Percentiles rank a stretch among this genome's conserved stretches.
Evolutionary conservation across 331 rosid species (phyloP).

Genomic region (Pyrus hybrid): DNA sequence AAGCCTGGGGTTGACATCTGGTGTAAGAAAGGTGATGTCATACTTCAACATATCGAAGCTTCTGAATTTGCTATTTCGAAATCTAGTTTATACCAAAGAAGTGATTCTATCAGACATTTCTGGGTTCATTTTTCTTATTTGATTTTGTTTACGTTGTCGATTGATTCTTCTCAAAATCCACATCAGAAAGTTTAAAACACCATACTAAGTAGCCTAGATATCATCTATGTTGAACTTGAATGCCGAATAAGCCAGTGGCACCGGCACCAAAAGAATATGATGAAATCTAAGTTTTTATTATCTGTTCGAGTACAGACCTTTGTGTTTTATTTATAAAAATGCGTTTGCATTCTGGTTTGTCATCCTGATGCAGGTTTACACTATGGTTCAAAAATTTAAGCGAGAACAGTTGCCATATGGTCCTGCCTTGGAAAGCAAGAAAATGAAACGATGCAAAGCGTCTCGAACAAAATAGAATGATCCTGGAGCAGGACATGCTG

Average conservation of each 20-base stretch:
- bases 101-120: no score
- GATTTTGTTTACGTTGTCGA: background rate
- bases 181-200: background rate
- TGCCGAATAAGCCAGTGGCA: background rate
- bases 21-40: slow-evolving; percentile 72
- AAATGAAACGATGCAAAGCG: slow-evolving; percentile 17
- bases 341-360: background rate
- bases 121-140: background rate
- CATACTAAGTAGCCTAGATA: background rate
- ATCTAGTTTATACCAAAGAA: no score
- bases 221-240: background rate
- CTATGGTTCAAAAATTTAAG: slow-evolving; percentile 70
- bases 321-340: background rate
- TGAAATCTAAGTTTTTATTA: background rate
- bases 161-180: background rate
- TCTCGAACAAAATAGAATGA: background rate
- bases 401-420: slow-evolving; percentile 27
- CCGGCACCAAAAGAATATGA: background rate
- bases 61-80: no score
- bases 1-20: slow-evolving; percentile 72
- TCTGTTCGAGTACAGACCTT: background rate
- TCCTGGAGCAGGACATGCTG: background rate
- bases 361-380: slow-evolving; percentile 53
- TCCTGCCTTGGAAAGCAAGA: slow-evolving; percentile 27
- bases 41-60: background rate